Evolutionary conservation across 768 basidiomycete species (phyloP).

Genomic region (Mycena belliarum): DNA sequence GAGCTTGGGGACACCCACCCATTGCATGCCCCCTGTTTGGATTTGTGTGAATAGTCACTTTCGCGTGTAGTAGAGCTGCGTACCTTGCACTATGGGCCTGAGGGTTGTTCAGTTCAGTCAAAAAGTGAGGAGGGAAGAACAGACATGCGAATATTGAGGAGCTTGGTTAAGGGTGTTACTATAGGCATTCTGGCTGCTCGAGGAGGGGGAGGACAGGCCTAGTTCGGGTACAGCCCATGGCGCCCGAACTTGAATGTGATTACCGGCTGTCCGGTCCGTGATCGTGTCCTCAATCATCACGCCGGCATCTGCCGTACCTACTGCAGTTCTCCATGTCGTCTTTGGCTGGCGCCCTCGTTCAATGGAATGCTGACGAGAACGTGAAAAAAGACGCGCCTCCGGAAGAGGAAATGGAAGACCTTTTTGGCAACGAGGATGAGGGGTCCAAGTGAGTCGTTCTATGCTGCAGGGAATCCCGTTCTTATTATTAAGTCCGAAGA

Average conservation of each 20-base stretch:
- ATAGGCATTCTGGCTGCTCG: constrained; percentile 33
- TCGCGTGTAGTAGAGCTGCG: background rate
- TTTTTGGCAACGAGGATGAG: constrained; percentile 74
- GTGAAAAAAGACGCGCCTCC: constrained; percentile 30
- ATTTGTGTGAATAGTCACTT: background rate
- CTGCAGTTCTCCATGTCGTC: no score
- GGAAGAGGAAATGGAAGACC: constrained; percentile 71
- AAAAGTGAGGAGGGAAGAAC: constrained; percentile 26
- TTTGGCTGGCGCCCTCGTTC: constrained; percentile 57
- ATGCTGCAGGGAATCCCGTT: constrained; percentile 6
- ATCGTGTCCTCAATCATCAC: no score
- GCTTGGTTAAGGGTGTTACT: constrained; percentile 60
- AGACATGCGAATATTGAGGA: constrained; percentile 68
- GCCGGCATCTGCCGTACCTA: no score
- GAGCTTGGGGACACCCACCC: constrained; percentile 80
- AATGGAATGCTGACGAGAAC: constrained; percentile 35
- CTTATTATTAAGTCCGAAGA: constrained; percentile 24
- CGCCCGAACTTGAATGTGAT: background rate
- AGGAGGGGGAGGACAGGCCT: background rate
- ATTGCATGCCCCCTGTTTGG: constrained; percentile 79
- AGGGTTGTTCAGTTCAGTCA: background rate
- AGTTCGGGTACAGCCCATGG: no score
- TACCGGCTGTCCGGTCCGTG: no score
- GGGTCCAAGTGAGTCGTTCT: constrained; percentile 37
- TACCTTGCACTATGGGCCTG: constrained; percentile 71